Evolutionary conservation across 164 flowering plant genomes (phyloP).

Genomic region (Magnolia kwangsiensis): DNA sequence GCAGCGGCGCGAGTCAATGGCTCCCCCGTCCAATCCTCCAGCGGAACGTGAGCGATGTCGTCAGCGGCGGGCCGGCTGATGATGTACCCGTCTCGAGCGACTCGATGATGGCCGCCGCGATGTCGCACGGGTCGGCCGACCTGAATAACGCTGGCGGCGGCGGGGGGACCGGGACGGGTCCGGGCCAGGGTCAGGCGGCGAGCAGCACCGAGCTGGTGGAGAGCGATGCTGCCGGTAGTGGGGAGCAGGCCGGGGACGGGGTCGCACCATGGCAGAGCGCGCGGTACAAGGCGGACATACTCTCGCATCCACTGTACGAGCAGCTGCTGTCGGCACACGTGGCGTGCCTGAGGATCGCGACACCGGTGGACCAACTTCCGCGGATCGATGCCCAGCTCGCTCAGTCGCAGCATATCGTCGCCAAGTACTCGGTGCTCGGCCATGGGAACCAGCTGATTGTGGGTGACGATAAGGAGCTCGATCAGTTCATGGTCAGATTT

Average conservation of each 20-base stretch:
- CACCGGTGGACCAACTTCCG: slow-evolving; percentile 87
- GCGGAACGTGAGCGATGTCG: slow-evolving; percentile 17
- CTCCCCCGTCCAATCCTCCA: slow-evolving; percentile 12
- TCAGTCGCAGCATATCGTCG: slow-evolving; percentile 58
- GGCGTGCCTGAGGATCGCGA: slow-evolving; percentile 73
- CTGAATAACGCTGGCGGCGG: slow-evolving; percentile 11
- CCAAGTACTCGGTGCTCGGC: slow-evolving; percentile 55
- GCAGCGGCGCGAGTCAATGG: slow-evolving; percentile 14
- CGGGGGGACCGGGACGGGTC: slow-evolving; percentile 2
- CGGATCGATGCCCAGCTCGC: slow-evolving; percentile 81
- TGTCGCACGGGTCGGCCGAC: slow-evolving; percentile 18
- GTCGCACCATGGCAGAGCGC: slow-evolving; percentile 42
- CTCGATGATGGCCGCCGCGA: slow-evolving; percentile 24
- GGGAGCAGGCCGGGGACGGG: slow-evolving; percentile 15
- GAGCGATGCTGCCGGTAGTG: not conserved
- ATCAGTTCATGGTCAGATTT: slow-evolving; percentile 72
- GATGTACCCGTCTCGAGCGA: slow-evolving; percentile 22
- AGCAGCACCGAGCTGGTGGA: slow-evolving; percentile 9
- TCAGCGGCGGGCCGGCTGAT: slow-evolving; percentile 8
- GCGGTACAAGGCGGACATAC: slow-evolving; percentile 60
- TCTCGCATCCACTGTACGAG: slow-evolving; percentile 70
- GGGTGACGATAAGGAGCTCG: slow-evolving; percentile 71
- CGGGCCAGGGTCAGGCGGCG: not conserved
- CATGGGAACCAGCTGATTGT: slow-evolving; percentile 19
- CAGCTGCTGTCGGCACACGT: slow-evolving; percentile 84